A percentile compares a stretch with the other conserved stretches of the same genome.
These are phyloP conservation scores for Cardiospermum halicacabum DNA, from an alignment of 345 rosid genomes.

Conservation along the genomic window DNA sequence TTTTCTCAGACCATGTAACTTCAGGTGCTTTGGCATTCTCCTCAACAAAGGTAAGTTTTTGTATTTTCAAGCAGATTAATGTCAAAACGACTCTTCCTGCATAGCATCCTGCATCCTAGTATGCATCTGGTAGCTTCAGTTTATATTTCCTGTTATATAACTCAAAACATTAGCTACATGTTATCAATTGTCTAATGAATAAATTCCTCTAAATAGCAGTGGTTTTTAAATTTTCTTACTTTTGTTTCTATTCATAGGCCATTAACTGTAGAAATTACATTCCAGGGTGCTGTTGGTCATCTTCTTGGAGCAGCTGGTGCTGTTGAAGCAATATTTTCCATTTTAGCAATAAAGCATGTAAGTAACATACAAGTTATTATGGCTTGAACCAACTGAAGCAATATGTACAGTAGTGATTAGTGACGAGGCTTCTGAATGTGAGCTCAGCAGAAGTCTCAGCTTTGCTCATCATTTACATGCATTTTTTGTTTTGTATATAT, in stretches of 20 bases:
- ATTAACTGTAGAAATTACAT: conserved; percentile 1
- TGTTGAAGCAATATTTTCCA: conserved; percentile 77
- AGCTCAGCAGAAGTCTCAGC: background rate
- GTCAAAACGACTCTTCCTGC: background rate
- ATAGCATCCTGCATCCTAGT: too few species aligned
- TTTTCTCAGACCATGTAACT: conserved; percentile 71
- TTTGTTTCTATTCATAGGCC: background rate
- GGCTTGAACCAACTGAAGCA: conserved; percentile 4
- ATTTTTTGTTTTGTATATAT: background rate
- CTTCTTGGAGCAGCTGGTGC: conserved; percentile 99
- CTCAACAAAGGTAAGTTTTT: conserved; percentile 73
- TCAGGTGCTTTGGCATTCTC: conserved; percentile 84
- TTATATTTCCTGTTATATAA: background rate
- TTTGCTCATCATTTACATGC: background rate
- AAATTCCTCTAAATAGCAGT: background rate
- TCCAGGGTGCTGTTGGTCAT: conserved; percentile 92
- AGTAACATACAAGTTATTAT: conserved; percentile 15
- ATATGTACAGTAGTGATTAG: background rate
- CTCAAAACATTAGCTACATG: background rate
- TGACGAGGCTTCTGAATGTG: background rate
- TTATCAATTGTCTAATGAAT: background rate
- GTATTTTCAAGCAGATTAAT: background rate
- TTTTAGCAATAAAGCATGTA: conserved; percentile 72
- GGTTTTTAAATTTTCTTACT: background rate
- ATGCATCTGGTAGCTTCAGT: background rate